These are phyloP conservation scores for Trichoderma harzianum DNA, from an alignment of 2,329 filamentous ascomycete genomes.

Conservation along the genomic window DNA sequence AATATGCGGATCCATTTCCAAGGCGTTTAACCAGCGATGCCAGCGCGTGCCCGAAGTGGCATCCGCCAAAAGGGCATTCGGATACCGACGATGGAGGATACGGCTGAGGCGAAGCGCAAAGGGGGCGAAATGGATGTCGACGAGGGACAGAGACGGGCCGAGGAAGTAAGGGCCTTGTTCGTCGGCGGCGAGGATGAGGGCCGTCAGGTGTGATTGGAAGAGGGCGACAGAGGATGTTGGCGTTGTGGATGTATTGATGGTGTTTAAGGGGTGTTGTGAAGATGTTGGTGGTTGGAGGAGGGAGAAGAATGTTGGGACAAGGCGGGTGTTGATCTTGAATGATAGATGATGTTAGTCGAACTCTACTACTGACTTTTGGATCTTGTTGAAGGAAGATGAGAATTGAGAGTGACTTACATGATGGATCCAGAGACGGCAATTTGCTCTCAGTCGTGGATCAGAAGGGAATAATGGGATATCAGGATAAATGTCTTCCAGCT, in stretches of 20 bases:
- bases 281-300: slow-evolving; percentile 58
- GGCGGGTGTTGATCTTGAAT: slow-evolving; percentile 65
- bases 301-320: slow-evolving; percentile 74
- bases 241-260: slow-evolving; percentile 46
- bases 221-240: slow-evolving; percentile 45
- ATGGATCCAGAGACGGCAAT: slow-evolving; percentile 75
- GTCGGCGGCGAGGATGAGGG: slow-evolving; percentile 47
- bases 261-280: slow-evolving; percentile 47
- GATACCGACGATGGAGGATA: slow-evolving; percentile 57
- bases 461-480: slow-evolving; percentile 61
- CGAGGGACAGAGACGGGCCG: slow-evolving; percentile 51
- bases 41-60: slow-evolving; percentile 62
- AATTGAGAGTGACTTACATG: slow-evolving; percentile 52
- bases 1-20: slow-evolving; percentile 62
- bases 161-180: slow-evolving; percentile 66
- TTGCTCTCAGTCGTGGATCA: slow-evolving; percentile 64
- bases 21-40: slow-evolving; percentile 66
- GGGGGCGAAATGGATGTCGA: slow-evolving; percentile 73
- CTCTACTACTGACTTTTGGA: not conserved
- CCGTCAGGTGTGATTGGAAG: slow-evolving; percentile 61
- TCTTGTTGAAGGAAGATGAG: not conserved
- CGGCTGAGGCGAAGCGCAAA: slow-evolving; percentile 68
- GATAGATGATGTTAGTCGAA: not conserved
- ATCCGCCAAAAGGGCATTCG: slow-evolving; percentile 55
- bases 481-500: slow-evolving; percentile 68